Percentiles rank a stretch among this genome's conserved stretches.
Conservation (phyloP, 345 rosid genomes). For the Conringia planisiliqua region DNA sequence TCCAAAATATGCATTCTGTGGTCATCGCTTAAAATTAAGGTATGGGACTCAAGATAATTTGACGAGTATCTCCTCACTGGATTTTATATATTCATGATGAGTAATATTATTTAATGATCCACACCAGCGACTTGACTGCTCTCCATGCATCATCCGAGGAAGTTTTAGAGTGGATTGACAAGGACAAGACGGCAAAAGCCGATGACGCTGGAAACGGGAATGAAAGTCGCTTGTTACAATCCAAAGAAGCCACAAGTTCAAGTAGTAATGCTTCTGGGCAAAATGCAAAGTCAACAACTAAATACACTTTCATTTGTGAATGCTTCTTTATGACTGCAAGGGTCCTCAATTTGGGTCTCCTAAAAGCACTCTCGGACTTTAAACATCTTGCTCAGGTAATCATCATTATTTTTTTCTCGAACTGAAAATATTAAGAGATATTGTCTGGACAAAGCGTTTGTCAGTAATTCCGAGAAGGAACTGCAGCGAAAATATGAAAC, state of each 20-base stretch:
- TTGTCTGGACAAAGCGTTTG: not conserved
- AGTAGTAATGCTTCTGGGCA: slow-evolving; percentile 39
- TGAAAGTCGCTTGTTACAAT: slow-evolving; percentile 59
- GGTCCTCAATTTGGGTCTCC: slow-evolving; percentile 89
- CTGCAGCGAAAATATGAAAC: not conserved
- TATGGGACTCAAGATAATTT: slow-evolving; percentile 31
- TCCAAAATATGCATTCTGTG: slow-evolving; percentile 68
- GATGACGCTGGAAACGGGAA: slow-evolving; percentile 36
- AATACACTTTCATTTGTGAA: slow-evolving; percentile 81
- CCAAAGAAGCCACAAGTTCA: slow-evolving; percentile 79
- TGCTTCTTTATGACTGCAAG: slow-evolving; percentile 99
- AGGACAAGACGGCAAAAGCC: slow-evolving; percentile 37
- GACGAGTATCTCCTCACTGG: not conserved
- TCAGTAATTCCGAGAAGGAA: not conserved
- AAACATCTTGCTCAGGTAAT: slow-evolving; percentile 96
- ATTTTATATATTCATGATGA: not conserved
- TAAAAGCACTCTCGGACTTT: slow-evolving; percentile 95
- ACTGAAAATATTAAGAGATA: slow-evolving; percentile 1
- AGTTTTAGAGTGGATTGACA: slow-evolving; percentile 73
- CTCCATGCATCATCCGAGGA: slow-evolving; percentile 92
- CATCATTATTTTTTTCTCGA: not conserved
- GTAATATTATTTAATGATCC: slow-evolving; percentile 14
- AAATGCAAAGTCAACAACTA: slow-evolving; percentile 39
- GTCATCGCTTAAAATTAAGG: slow-evolving; percentile 79
- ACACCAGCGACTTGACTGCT: slow-evolving; percentile 75